Conservation (phyloP, 345 rosid genomes). For the Hibiscus syriacus region DNA sequence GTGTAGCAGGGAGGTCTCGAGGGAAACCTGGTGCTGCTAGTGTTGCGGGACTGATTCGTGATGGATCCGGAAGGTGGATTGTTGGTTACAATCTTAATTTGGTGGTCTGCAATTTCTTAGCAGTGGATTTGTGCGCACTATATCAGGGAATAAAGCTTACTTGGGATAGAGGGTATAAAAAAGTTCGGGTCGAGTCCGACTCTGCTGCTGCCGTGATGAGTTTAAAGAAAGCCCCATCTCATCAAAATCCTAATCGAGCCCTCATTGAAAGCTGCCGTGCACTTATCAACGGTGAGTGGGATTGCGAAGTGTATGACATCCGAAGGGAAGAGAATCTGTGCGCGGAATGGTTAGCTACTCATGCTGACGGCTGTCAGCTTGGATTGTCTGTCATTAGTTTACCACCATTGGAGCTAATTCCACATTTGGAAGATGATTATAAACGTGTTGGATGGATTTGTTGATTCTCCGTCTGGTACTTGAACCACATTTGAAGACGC, state of each 20-base stretch:
- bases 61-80: slow-evolving; percentile 49
- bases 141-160: slow-evolving; percentile 38
- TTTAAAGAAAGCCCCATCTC: slow-evolving; percentile 14
- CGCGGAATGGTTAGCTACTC: slow-evolving; percentile 36
- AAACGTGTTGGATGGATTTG: neutral
- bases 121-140: slow-evolving; percentile 42
- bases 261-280: slow-evolving; percentile 31
- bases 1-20: slow-evolving; percentile 23
- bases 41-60: slow-evolving; percentile 40
- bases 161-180: slow-evolving; percentile 37
- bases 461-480: neutral
- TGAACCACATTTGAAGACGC: neutral
- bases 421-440: slow-evolving; percentile 22
- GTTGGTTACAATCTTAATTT: slow-evolving; percentile 34
- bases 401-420: slow-evolving; percentile 28
- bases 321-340: slow-evolving; percentile 27
- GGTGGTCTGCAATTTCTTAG: slow-evolving; percentile 10
- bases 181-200: slow-evolving; percentile 32
- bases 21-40: slow-evolving; percentile 16
- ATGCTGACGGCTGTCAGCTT: slow-evolving; percentile 9
- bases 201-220: slow-evolving; percentile 21
- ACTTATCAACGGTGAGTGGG: slow-evolving; percentile 33
- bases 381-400: slow-evolving; percentile 15
- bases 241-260: slow-evolving; percentile 15
- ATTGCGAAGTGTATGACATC: slow-evolving; percentile 24